Evolutionary conservation across 2,329 filamentous ascomycete species (phyloP).

Genomic region (Exophiala bonariae): DNA sequence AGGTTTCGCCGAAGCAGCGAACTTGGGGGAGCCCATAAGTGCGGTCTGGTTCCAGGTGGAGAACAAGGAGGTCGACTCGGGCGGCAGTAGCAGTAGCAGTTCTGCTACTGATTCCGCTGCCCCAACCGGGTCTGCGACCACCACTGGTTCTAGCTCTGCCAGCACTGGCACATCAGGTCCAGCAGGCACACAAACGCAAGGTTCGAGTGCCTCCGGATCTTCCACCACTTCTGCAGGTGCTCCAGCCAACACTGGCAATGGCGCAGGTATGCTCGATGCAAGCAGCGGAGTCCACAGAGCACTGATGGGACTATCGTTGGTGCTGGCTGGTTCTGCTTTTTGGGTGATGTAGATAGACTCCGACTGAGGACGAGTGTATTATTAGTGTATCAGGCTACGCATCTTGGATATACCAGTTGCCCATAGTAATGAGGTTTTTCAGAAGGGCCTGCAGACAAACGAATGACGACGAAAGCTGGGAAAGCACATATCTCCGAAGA

Average conservation of each 20-base stretch:
- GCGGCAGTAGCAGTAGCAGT: neutral
- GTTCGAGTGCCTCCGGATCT: neutral
- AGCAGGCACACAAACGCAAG: neutral
- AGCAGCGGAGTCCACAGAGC: neutral
- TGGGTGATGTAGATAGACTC: too few species aligned
- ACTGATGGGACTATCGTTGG: too few species aligned
- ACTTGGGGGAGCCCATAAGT: constrained; percentile 33
- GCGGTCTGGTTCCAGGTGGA: constrained; percentile 41
- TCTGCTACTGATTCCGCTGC: neutral
- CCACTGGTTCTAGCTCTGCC: neutral
- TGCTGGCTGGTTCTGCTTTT: too few species aligned
- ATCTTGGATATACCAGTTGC: too few species aligned
- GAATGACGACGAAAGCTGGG: too few species aligned
- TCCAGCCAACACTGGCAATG: neutral
- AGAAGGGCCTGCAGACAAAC: too few species aligned
- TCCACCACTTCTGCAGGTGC: neutral
- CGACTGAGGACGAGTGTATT: too few species aligned
- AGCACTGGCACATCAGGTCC: neutral
- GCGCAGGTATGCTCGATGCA: neutral
- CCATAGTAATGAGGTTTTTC: too few species aligned
- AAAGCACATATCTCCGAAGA: too few species aligned
- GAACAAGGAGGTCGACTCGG: constrained; percentile 9
- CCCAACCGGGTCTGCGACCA: neutral
- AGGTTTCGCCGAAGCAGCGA: constrained; percentile 35
- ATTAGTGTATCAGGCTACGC: too few species aligned